Evolutionary conservation across 2,329 filamentous ascomycete species (phyloP).

Genomic region (Fonsecaea multimorphosa): DNA sequence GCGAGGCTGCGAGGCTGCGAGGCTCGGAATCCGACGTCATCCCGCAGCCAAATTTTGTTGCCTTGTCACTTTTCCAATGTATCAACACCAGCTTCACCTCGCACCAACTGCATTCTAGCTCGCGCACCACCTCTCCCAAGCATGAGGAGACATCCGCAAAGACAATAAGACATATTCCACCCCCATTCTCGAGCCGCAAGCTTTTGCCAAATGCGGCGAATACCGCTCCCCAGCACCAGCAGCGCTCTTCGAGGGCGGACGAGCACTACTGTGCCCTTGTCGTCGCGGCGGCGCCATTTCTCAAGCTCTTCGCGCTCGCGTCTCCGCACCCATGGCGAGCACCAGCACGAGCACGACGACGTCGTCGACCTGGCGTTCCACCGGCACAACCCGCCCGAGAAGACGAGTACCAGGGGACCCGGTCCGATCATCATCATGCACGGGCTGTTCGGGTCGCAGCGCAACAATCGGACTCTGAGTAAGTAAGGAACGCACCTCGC

Average conservation of each 20-base stretch:
- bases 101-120: conserved; percentile 4
- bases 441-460: conserved; percentile 83
- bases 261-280: not conserved
- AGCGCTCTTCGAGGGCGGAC: not conserved
- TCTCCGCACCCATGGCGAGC: conserved; percentile 8
- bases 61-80: not conserved
- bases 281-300: conserved; percentile 30
- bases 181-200: too few relatives aligned
- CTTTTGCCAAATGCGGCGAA: conserved; percentile 20
- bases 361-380: conserved; percentile 38
- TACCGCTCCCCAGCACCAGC: conserved; percentile 5
- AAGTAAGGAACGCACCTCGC: conserved; percentile 67
- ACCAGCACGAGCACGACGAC: conserved; percentile 8
- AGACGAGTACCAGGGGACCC: conserved; percentile 42
- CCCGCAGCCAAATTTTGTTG: conserved; percentile 4
- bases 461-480: conserved; percentile 93
- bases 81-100: conserved; percentile 5
- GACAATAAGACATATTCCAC: not conserved
- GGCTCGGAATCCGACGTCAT: conserved; percentile 17
- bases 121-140: not conserved
- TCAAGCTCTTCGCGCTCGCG: conserved; percentile 19
- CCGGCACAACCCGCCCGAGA: conserved; percentile 36
- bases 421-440: conserved; percentile 84
- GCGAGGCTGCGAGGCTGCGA: not conserved
- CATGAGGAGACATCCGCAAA: not conserved